Evolutionary conservation across 2,329 filamentous ascomycete genomes (phyloP).

Genomic region (Thermomyces lanuginosus): DNA sequence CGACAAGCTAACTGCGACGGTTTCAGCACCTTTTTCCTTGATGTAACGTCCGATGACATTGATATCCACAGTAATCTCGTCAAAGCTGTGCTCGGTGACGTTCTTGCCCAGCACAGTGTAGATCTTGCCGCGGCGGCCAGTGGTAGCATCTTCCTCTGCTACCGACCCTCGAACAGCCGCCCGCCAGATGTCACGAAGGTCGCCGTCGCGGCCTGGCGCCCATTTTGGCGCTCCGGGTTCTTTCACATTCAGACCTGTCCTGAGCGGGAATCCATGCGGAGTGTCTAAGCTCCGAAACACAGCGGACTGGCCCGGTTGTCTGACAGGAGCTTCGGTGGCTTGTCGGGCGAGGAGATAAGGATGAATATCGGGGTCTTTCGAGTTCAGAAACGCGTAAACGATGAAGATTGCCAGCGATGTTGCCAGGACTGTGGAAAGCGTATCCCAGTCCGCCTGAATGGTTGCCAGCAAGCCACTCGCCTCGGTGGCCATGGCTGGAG

Average conservation of each 20-base stretch:
- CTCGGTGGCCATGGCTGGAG: conserved; percentile 27
- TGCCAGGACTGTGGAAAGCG: conserved; percentile 57
- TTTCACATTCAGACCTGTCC: conserved; percentile 64
- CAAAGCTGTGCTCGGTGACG: conserved; percentile 53
- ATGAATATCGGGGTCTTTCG: conserved; percentile 74
- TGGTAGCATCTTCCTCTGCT: conserved; percentile 44
- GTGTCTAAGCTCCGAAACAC: conserved; percentile 70
- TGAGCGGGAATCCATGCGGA: conserved; percentile 70
- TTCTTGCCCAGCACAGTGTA: conserved; percentile 64
- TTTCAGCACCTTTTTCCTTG: conserved; percentile 50
- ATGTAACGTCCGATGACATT: conserved; percentile 69
- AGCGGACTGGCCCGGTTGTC: conserved; percentile 71
- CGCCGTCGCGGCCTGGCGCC: conserved; percentile 67
- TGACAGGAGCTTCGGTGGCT: conserved; percentile 58
- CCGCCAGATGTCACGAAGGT: conserved; percentile 82
- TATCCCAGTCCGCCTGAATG: conserved; percentile 65
- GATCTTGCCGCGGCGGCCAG: conserved; percentile 50
- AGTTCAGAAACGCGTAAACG: conserved; percentile 52
- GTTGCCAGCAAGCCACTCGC: conserved; percentile 47
- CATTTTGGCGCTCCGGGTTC: conserved; percentile 66
- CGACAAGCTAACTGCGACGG: conserved; percentile 76
- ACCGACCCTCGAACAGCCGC: conserved; percentile 48
- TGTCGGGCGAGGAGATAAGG: conserved; percentile 81
- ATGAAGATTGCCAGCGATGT: conserved; percentile 50
- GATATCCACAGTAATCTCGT: conserved; percentile 68